Conservation (phyloP, 2,329 filamentous ascomycete species). For the Neodidymelliopsis sp. region DNA sequence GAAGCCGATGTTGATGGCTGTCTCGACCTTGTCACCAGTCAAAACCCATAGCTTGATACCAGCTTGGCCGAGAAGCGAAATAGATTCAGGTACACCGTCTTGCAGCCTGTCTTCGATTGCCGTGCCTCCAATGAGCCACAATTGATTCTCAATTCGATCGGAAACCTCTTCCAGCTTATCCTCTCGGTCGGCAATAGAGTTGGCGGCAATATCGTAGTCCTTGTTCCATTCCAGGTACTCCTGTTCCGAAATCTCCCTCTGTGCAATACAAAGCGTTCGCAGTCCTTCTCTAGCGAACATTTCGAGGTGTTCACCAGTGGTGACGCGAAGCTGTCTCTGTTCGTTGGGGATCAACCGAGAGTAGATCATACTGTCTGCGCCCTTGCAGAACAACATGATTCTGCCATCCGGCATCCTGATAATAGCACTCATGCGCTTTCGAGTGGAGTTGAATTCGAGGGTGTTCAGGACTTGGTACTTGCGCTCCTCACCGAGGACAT, state of each 20-base stretch:
- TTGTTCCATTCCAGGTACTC: constrained; percentile 87
- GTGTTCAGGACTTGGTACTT: constrained; percentile 91
- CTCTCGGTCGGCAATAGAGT: constrained; percentile 84
- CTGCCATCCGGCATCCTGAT: constrained; percentile 90
- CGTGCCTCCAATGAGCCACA: constrained; percentile 88
- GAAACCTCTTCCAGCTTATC: constrained; percentile 91
- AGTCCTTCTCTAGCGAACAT: constrained; percentile 96
- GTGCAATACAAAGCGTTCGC: constrained; percentile 91
- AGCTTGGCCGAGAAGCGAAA: constrained; percentile 85
- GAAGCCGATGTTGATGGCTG: constrained; percentile 99
- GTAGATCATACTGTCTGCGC: constrained; percentile 96
- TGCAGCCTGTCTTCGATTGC: constrained; percentile 97
- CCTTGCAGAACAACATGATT: constrained; percentile 95
- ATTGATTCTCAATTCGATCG: constrained; percentile 87
- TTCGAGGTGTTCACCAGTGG: constrained; percentile 92
- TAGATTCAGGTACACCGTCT: constrained; percentile 95
- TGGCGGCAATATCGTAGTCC: constrained; percentile 85
- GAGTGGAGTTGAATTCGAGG: constrained; percentile 94
- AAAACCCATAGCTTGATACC: constrained; percentile 99
- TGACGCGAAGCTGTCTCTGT: constrained; percentile 81
- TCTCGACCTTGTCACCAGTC: constrained; percentile 98
- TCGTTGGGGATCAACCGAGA: constrained; percentile 84
- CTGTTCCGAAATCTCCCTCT: constrained; percentile 78
- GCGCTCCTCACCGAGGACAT: constrained; percentile 84
- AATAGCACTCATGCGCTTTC: constrained; percentile 98